phyloP scores from a whole-genome alignment of 2,329 filamentous ascomycete species.

The Daldinia sp. region DNA sequence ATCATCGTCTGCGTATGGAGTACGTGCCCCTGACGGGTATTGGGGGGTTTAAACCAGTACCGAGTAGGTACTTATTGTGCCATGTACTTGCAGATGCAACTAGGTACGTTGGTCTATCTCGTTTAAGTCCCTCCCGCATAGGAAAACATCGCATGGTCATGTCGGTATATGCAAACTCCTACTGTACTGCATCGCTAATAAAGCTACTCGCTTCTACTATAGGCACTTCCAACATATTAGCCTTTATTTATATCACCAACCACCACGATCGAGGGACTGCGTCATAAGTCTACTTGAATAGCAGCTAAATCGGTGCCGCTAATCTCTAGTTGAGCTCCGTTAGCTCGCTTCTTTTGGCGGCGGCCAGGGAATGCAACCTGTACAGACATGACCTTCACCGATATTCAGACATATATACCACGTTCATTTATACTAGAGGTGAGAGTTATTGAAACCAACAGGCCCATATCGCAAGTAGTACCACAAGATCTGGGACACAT shows the following conservation, averaged over 20 bases:
- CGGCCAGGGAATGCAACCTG: neutral
- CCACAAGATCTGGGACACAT: neutral
- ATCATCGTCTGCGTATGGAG: constrained; percentile 10
- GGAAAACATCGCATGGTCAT: constrained; percentile 17
- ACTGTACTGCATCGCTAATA: constrained; percentile 18
- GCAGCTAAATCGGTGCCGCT: constrained; percentile 6
- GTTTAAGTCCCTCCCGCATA: constrained; percentile 17
- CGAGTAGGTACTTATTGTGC: constrained; percentile 14
- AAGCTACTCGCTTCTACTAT: constrained; percentile 6
- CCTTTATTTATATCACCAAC: constrained; percentile 14
- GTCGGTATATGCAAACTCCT: constrained; percentile 9
- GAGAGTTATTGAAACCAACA: constrained; percentile 1
- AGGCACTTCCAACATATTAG: constrained; percentile 1
- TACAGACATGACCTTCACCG: neutral
- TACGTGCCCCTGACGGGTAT: constrained; percentile 15
- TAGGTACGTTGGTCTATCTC: constrained; percentile 20
- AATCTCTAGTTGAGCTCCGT: constrained; percentile 1
- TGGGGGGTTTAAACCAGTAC: constrained; percentile 20
- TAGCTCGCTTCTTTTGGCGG: neutral
- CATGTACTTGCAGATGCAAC: constrained; percentile 31
- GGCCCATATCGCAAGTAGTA: constrained; percentile 2
- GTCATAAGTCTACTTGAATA: constrained; percentile 12
- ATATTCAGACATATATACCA: neutral
- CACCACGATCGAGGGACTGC: constrained; percentile 13
- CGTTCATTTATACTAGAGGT: neutral